A percentile compares a stretch with the other conserved stretches of the same genome.
Evolutionary conservation across 176 grass and related monocot genomes (phyloP).

Genomic region (Carex pumila): DNA sequence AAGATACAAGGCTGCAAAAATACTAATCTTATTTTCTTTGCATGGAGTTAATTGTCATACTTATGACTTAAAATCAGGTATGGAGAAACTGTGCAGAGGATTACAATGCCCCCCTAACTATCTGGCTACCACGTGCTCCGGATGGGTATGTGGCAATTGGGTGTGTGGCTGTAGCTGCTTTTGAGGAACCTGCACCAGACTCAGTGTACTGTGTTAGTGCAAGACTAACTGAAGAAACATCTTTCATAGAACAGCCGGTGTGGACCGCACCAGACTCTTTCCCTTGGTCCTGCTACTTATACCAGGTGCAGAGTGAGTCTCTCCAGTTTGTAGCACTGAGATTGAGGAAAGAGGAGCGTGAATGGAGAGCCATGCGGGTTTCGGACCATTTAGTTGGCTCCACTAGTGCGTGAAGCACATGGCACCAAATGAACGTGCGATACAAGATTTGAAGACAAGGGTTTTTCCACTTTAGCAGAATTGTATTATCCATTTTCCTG

Average conservation of each 20-base stretch:
- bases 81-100: conserved; percentile 92
- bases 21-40: not conserved
- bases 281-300: conserved; percentile 87
- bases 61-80: conserved; percentile 35
- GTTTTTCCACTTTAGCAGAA: not conserved
- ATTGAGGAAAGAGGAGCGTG: conserved; percentile 53
- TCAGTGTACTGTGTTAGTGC: conserved; percentile 50
- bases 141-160: conserved; percentile 66
- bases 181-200: conserved; percentile 58
- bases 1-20: not conserved
- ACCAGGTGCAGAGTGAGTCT: conserved; percentile 68
- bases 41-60: not conserved
- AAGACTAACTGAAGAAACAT: conserved; percentile 44
- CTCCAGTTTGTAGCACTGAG: conserved; percentile 76
- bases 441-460: not conserved
- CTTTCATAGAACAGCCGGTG: conserved; percentile 76
- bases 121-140: conserved; percentile 87
- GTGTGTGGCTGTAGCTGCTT: conserved; percentile 60
- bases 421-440: not conserved
- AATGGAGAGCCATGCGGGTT: conserved; percentile 53
- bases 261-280: conserved; percentile 75
- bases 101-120: conserved; percentile 53
- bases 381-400: conserved; percentile 10
- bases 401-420: not conserved
- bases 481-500: not conserved